Percentiles rank a stretch among this genome's conserved stretches.
Evolutionary conservation across 164 flowering plant species (phyloP).

Genomic region (Macadamia integrifolia): DNA sequence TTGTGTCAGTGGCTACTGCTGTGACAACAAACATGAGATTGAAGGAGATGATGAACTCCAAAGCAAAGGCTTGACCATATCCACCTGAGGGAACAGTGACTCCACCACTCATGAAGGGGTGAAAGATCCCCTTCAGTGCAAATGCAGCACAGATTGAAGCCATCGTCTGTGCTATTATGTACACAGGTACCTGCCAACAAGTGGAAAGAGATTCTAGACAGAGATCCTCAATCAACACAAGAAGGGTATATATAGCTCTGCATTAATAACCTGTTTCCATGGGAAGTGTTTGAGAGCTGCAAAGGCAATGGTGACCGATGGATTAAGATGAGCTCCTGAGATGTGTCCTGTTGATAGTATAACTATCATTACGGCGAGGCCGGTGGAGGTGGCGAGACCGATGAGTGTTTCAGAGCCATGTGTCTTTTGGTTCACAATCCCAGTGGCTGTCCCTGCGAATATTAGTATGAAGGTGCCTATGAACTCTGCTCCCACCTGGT

Average conservation of each 20-base stretch:
- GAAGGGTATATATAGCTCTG: background rate
- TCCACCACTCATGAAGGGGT: conserved; percentile 72
- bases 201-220: background rate
- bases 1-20: conserved; percentile 83
- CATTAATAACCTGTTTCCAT: conserved; percentile 54
- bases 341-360: conserved; percentile 79
- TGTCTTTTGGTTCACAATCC: conserved; percentile 75
- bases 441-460: conserved; percentile 73
- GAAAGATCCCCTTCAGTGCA: conserved; percentile 49
- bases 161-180: conserved; percentile 62
- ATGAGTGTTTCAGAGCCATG: conserved; percentile 53
- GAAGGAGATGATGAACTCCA: conserved; percentile 80
- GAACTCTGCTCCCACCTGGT: conserved; percentile 86
- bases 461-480: conserved; percentile 78
- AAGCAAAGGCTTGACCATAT: conserved; percentile 58
- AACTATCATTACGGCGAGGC: conserved; percentile 79
- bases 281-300: conserved; percentile 72
- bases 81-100: conserved; percentile 67
- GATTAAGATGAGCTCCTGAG: conserved; percentile 90
- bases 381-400: conserved; percentile 58
- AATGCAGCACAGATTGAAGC: conserved; percentile 79
- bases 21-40: conserved; percentile 94
- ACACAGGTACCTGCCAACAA: conserved; percentile 59
- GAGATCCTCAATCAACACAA: background rate
- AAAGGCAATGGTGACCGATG: conserved; percentile 70